phyloP scores from a whole-genome alignment of 371 early-diverging fungal genomes.

The Caulochytrium protostelioides region DNA sequence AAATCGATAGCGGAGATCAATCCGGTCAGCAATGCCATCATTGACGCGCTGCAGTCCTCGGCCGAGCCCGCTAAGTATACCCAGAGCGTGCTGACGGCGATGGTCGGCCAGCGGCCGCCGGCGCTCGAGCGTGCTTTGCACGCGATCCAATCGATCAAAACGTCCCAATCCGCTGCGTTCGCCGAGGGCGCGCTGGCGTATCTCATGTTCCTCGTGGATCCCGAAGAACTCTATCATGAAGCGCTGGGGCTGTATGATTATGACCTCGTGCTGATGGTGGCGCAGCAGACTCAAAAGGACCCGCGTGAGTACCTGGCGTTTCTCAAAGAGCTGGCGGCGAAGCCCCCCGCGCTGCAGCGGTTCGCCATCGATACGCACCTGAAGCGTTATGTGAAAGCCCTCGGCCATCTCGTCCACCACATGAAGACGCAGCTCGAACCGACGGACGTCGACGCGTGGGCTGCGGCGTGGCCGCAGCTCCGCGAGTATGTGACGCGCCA shows the following conservation, averaged over 20 bases:
- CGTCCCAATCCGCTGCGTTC: slow-evolving; percentile 13
- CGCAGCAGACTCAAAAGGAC: slow-evolving; percentile 84
- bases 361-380: slow-evolving; percentile 75
- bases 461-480: too few species aligned
- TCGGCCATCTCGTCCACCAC: slow-evolving; percentile 52
- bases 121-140: slow-evolving; percentile 60
- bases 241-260: slow-evolving; percentile 90
- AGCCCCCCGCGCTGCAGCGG: slow-evolving; percentile 49
- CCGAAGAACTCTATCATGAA: slow-evolving; percentile 63
- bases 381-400: slow-evolving; percentile 40
- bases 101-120: slow-evolving; percentile 59
- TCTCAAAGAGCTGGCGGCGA: slow-evolving; percentile 51
- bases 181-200: slow-evolving; percentile 75
- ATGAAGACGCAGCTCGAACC: too few species aligned
- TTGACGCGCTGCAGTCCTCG: slow-evolving; percentile 32
- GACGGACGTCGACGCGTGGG: too few species aligned
- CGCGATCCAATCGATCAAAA: slow-evolving; percentile 35
- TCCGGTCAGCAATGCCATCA: slow-evolving; percentile 47
- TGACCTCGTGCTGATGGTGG: slow-evolving; percentile 71
- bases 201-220: slow-evolving; percentile 71
- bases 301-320: slow-evolving; percentile 86
- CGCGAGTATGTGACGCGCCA: too few species aligned
- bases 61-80: slow-evolving; percentile 39
- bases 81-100: slow-evolving; percentile 63
- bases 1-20: slow-evolving; percentile 23